Conservation (phyloP, 139 green algal species). For the Micractinium sp. region DNA sequence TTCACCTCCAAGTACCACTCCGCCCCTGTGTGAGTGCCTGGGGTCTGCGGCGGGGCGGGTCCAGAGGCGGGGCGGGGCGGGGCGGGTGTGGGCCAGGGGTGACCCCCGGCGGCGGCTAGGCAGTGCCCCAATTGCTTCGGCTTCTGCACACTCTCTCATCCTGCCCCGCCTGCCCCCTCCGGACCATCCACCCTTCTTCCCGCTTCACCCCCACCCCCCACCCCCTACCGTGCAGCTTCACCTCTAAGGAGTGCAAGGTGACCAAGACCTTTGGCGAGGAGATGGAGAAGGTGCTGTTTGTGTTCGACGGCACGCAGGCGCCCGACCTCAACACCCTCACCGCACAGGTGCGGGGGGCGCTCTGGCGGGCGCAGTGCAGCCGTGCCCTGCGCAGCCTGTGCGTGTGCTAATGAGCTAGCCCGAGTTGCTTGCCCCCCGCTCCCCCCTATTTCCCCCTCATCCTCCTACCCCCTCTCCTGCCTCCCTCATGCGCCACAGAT, state of each 20-base stretch:
- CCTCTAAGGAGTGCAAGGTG: constrained; percentile 47
- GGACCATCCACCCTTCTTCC: neutral
- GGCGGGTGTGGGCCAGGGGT: neutral
- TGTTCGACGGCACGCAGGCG: constrained; percentile 42
- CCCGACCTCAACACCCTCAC: constrained; percentile 24
- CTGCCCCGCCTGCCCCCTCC: neutral
- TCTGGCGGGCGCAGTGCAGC: neutral
- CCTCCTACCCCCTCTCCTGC: neutral
- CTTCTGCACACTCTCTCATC: neutral
- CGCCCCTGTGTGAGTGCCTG: constrained; percentile 25
- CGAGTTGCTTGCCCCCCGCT: neutral
- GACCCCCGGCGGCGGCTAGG: neutral
- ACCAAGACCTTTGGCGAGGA: constrained; percentile 41
- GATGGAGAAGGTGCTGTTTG: constrained; percentile 41
- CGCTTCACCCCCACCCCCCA: neutral
- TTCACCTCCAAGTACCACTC: constrained; percentile 44
- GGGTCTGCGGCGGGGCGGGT: neutral
- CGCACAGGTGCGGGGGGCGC: neutral
- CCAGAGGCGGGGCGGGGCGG: neutral
- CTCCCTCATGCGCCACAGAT: neutral
- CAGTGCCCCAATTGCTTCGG: neutral
- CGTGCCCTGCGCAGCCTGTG: neutral
- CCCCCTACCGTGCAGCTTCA: constrained; percentile 6
- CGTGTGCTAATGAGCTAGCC: too few relatives aligned
- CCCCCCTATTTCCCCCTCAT: too few relatives aligned